These are phyloP conservation scores for Pueraria montana DNA, from an alignment of 306 rosid genomes.

Conservation along the genomic window DNA sequence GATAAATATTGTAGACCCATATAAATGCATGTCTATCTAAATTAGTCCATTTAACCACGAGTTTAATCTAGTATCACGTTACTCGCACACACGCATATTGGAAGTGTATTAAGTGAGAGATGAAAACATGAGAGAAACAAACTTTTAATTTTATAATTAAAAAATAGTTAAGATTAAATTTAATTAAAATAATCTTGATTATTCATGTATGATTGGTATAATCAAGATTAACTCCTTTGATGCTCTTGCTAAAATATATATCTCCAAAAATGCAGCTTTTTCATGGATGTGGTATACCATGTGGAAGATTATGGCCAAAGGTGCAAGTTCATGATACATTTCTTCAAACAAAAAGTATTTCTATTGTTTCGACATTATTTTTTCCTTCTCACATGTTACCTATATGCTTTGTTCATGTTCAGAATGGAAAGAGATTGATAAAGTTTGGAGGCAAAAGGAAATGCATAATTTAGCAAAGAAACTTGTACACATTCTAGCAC, in stretches of 20 bases:
- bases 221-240: background rate
- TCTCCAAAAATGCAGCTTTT: conserved; percentile 44
- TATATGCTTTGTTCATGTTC: conserved; percentile 5
- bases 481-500: conserved; percentile 45
- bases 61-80: too few relatives aligned
- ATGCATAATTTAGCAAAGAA: conserved; percentile 46
- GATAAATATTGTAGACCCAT: too few relatives aligned
- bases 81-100: too few relatives aligned
- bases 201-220: background rate
- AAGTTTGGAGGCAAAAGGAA: conserved; percentile 53
- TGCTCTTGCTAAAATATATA: background rate
- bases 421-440: conserved; percentile 53
- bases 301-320: conserved; percentile 54
- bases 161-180: too few relatives aligned
- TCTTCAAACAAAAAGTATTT: background rate
- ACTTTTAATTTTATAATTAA: too few relatives aligned
- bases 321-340: conserved; percentile 40
- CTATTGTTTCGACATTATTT: background rate
- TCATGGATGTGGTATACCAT: conserved; percentile 47
- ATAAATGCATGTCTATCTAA: too few relatives aligned
- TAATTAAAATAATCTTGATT: too few relatives aligned
- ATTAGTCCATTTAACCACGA: too few relatives aligned
- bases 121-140: too few relatives aligned
- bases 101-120: too few relatives aligned
- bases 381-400: background rate